phyloP scores from a whole-genome alignment of 2,329 filamentous ascomycete species.

The Ascochyta clinopodiicola region DNA sequence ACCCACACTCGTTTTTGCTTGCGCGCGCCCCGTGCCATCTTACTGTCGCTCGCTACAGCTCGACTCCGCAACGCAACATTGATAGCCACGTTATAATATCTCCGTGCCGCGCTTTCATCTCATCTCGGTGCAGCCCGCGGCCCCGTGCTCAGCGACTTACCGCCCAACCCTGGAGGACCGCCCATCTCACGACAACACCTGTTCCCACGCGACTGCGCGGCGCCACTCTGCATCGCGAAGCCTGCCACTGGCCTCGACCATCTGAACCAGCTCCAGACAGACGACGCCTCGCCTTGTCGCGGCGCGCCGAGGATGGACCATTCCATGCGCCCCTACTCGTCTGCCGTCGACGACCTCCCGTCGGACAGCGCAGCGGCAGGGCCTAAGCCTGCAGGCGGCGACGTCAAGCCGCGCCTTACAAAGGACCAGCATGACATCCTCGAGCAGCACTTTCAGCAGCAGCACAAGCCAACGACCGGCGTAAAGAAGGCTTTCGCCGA shows the following conservation, averaged over 20 bases:
- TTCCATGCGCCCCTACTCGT: slow-evolving; percentile 32
- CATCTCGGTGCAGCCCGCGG: slow-evolving; percentile 19
- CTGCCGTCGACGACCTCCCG: slow-evolving; percentile 20
- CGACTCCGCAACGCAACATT: slow-evolving; percentile 6
- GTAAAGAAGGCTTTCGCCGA: slow-evolving; percentile 60
- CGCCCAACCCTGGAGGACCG: slow-evolving; percentile 9
- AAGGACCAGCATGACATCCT: slow-evolving; percentile 62
- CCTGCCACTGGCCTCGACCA: slow-evolving; percentile 4
- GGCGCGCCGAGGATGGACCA: slow-evolving; percentile 39
- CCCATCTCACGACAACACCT: slow-evolving; percentile 9
- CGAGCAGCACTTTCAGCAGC: slow-evolving; percentile 56
- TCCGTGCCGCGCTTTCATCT: slow-evolving; percentile 18
- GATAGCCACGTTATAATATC: slow-evolving; percentile 14
- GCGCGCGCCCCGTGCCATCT: not conserved
- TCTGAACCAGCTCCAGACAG: slow-evolving; percentile 19
- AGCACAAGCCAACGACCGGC: slow-evolving; percentile 58
- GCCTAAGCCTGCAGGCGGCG: slow-evolving; percentile 42
- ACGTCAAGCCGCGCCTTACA: slow-evolving; percentile 60
- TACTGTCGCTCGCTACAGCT: slow-evolving; percentile 9
- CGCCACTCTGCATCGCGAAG: slow-evolving; percentile 4
- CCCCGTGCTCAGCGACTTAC: slow-evolving; percentile 22
- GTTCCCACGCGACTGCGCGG: slow-evolving; percentile 20
- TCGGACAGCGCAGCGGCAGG: slow-evolving; percentile 26
- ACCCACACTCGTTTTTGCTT: slow-evolving; percentile 17
- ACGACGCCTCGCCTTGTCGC: slow-evolving; percentile 26